Conservation (phyloP, 2,329 filamentous ascomycete genomes). For the Pseudocercospora fijiensis region DNA sequence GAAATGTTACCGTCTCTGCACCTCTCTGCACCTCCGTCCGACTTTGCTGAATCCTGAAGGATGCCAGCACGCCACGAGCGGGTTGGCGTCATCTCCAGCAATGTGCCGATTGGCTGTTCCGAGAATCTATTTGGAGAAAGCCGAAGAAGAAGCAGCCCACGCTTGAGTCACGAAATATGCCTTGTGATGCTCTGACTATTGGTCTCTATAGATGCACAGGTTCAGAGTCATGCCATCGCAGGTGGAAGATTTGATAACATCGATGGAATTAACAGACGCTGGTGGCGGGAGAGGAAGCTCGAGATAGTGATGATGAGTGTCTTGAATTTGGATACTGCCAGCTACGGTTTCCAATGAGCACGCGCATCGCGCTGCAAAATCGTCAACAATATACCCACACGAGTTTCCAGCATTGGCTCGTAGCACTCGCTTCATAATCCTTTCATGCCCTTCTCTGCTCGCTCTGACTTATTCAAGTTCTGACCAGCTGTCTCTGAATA, state of each 20-base stretch:
- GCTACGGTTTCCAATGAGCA: background rate
- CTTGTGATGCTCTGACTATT: background rate
- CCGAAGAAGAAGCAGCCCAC: background rate
- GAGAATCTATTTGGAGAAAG: background rate
- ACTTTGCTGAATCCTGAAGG: background rate
- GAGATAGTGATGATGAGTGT: background rate
- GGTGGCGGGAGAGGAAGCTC: too few species aligned
- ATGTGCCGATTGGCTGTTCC: background rate
- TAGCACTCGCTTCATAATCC: background rate
- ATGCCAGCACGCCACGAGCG: background rate
- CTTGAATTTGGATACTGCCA: background rate
- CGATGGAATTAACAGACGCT: too few species aligned
- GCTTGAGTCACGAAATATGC: background rate
- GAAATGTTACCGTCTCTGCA: background rate
- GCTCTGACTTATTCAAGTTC: background rate
- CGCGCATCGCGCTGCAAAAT: background rate
- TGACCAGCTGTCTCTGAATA: background rate
- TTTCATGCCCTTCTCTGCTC: background rate
- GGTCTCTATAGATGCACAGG: too few species aligned
- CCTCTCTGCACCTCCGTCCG: background rate
- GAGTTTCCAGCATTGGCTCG: background rate
- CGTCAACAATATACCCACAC: background rate
- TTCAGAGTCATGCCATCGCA: too few species aligned
- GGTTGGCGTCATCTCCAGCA: background rate
- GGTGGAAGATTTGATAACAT: too few species aligned